Evolutionary conservation across 768 basidiomycete genomes (phyloP), one percentile per base, ranked within the genome.

Genomic region (Gyrodon lividus): DNA sequence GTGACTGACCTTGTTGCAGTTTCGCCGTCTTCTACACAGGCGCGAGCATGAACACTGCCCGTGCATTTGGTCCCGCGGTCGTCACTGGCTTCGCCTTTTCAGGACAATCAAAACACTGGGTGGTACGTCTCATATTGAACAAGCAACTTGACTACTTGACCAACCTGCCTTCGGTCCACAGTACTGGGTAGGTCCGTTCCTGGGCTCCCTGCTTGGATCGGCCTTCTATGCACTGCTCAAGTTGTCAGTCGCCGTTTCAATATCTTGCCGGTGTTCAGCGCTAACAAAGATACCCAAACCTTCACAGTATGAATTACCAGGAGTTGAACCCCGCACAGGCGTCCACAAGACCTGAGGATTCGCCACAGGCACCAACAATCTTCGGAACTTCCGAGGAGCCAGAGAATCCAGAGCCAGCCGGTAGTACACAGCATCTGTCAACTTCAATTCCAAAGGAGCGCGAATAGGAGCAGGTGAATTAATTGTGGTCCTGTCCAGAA

Each of bases 101-200:
- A 20, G 73, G 76, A 13, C 59, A 68, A 42, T 54, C 64, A 19
- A 51, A 70, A 5, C 86, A 87, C 35, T 87, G 84, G 86, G 74
- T 86, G 52, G 84, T 85, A 66, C 30, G 80, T 71, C 31, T n/a
- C 4, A 7, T 26, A 2, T 14, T 30, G 14, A 3, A 34, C 37
- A 17, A 19, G 45, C 4, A 19, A 10, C 9, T 23, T 22, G 14
- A 26, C 24, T 52, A n/a, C 33, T 10, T 24, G 20, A 43, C 53
- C 52, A 20, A 55, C 19, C 40, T 19, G 35, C 24, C 35, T 51
- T 58, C 34, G 26, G 19, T 57, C 14, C 22, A 13, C 50, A 86
- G 82, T 86, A 86, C 60, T 86, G 85, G 86, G 68, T 87, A 8
- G 87, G 88, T 34, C 86, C 86, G 0, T 77, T 78, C 48, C 72